These are phyloP conservation scores for Podila minutissima DNA, from an alignment of 192 early-diverging fungal species.

Conservation along the genomic window DNA sequence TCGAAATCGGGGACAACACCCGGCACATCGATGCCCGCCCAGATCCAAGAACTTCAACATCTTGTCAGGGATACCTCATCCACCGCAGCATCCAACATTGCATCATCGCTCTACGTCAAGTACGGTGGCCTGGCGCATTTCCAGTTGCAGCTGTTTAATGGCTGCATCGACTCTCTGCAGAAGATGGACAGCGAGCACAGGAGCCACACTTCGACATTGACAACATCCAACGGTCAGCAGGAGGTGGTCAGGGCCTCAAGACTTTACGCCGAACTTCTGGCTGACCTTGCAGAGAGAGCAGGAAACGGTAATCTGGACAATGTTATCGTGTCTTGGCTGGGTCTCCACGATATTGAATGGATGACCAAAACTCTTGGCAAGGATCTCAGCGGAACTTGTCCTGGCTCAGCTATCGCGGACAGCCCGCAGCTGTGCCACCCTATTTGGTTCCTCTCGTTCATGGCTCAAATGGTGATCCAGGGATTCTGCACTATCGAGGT, in stretches of 20 bases:
- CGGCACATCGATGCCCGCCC: conserved; percentile 9
- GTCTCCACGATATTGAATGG: conserved; percentile 30
- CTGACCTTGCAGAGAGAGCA: conserved; percentile 35
- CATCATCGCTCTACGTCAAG: conserved; percentile 16
- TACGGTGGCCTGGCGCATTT: conserved; percentile 36
- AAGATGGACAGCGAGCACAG: conserved; percentile 11
- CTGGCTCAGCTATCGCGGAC: not conserved
- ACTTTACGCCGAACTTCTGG: conserved; percentile 25
- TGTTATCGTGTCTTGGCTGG: conserved; percentile 35
- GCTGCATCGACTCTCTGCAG: conserved; percentile 26
- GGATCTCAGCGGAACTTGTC: not conserved
- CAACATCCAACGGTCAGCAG: not conserved
- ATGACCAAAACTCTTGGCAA: conserved; percentile 22
- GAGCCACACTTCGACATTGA: not conserved
- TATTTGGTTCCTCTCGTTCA: conserved; percentile 41
- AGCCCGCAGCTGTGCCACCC: not conserved
- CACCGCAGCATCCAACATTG: conserved; percentile 16
- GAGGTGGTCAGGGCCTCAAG: conserved; percentile 20
- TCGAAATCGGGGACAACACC: conserved; percentile 7
- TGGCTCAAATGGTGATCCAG: conserved; percentile 38
- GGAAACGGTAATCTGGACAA: conserved; percentile 36
- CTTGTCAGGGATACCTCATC: conserved; percentile 17
- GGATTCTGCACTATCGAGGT: conserved; percentile 41
- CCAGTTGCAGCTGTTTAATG: conserved; percentile 24
- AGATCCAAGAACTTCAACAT: conserved; percentile 26